Base-by-base conservation (phyloP, 1,284 basidiomycete species). In the Trichosporon sp. region DNA sequence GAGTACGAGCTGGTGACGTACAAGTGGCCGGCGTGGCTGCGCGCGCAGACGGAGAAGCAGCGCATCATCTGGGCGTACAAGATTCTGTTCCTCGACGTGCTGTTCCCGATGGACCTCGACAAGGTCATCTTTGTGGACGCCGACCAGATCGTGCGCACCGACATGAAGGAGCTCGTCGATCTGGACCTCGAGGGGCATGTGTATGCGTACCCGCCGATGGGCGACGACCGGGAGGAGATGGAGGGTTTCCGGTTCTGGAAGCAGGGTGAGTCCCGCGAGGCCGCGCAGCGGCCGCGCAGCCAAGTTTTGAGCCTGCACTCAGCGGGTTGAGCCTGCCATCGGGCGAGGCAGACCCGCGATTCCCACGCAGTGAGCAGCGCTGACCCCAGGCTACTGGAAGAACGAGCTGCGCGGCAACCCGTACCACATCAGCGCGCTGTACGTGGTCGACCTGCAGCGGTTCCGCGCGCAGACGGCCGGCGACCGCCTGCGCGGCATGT, bases 11-110 rank as follows among this genome's bases (percentile, higher is more conserved):
- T 99, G 12, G 92, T 99, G 68, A 98, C 96, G 0, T 99, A 98
- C 86, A 98, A 97, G 78, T 99, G 96, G 96, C 97, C 96, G 0
- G 91, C 91, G 2, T 99, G 96, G 96, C 86, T 99, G 13, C 91
- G 94, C n/a, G 88, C 89, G 11, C 96, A 98, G 81, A 95, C 90
- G 68, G 96, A 99, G 84, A 99, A 99, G 83, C 96, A 99, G 82
- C 88, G 96, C 23, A 92, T 95, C 68, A 99, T 99, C 76, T 99
- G 96, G 96, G 97, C 92, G n/a, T 98, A 98, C 87, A 99, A 99
- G 85, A 99, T 99, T 72, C 88, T 99, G 44, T 99, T 99, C 87
- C 88, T 99, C 31, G 96, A 99, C 77, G 95, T 98, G 7, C 87
- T 99, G 6, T 99, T 99, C 88, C 96, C 96, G 2, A 92, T 98